Percentiles rank a stretch among this genome's conserved stretches.
Evolutionary conservation across 2,329 filamentous ascomycete species (phyloP).

Genomic region (Mariannaea sp.): DNA sequence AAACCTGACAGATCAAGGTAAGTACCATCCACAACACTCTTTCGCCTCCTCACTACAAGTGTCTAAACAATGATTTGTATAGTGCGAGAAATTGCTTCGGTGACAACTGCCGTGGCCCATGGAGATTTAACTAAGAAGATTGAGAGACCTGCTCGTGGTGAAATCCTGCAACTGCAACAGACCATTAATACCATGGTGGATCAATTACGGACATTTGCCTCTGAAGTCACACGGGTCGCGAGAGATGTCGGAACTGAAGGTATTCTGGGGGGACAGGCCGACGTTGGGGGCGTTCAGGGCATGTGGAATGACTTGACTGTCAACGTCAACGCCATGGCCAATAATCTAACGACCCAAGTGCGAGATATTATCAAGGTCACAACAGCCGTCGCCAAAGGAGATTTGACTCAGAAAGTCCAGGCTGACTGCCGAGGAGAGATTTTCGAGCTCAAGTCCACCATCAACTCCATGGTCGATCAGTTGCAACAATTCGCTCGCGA

Average conservation of each 20-base stretch:
- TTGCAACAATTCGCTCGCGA: conserved; percentile 95
- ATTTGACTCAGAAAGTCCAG: conserved; percentile 95
- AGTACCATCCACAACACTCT: conserved; percentile 12
- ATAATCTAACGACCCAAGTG: conserved; percentile 85
- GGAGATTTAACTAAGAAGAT: conserved; percentile 86
- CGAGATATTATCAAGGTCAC: conserved; percentile 90
- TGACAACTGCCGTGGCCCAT: conserved; percentile 82
- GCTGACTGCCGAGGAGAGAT: conserved; percentile 92
- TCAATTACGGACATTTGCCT: conserved; percentile 80
- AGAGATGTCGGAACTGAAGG: conserved; percentile 85
- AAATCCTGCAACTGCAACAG: conserved; percentile 82
- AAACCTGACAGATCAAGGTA: conserved; percentile 77
- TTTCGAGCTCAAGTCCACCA: conserved; percentile 93
- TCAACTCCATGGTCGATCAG: conserved; percentile 99
- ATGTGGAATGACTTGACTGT: conserved; percentile 90
- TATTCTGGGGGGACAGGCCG: conserved; percentile 79
- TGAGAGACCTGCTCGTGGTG: conserved; percentile 77
- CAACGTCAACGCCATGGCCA: conserved; percentile 87
- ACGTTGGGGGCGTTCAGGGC: conserved; percentile 82
- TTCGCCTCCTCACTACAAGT: not conserved
- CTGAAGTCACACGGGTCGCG: conserved; percentile 81
- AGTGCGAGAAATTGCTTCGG: conserved; percentile 84
- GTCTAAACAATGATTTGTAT: conserved; percentile 18
- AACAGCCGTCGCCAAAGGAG: conserved; percentile 76
- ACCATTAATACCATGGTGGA: conserved; percentile 92